phyloP scores from a whole-genome alignment of 2,329 filamentous ascomycete genomes.

The Ustulina deusta region DNA sequence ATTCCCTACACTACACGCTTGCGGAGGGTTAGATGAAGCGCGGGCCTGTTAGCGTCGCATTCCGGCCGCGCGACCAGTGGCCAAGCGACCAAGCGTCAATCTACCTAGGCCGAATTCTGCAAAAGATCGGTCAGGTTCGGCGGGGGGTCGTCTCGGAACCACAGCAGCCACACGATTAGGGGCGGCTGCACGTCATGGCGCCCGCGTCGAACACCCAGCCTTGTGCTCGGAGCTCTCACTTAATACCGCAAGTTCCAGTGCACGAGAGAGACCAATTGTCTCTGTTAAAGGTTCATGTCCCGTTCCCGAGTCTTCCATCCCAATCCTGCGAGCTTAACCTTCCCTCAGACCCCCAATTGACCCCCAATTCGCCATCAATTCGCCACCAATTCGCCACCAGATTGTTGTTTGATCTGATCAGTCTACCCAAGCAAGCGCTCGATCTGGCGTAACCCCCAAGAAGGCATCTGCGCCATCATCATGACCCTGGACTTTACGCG shows the following conservation, averaged over 20 bases:
- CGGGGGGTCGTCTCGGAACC: slow-evolving; percentile 23
- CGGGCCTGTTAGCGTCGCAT: slow-evolving; percentile 12
- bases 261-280: not conserved
- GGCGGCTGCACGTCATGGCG: slow-evolving; percentile 27
- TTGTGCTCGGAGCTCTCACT: not conserved
- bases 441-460: not conserved
- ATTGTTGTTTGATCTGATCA: not conserved
- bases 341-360: not conserved
- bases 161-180: slow-evolving; percentile 16
- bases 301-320: not conserved
- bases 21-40: not conserved
- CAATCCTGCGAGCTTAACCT: not conserved
- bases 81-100: slow-evolving; percentile 18
- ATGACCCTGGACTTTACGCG: slow-evolving; percentile 42
- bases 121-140: slow-evolving; percentile 25
- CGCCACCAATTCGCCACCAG: too few relatives aligned
- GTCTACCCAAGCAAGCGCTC: not conserved
- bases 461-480: not conserved
- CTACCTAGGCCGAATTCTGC: slow-evolving; percentile 23
- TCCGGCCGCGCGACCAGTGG: slow-evolving; percentile 8
- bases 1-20: too few relatives aligned
- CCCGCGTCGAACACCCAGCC: slow-evolving; percentile 24
- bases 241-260: slow-evolving; percentile 13
- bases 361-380: too few relatives aligned
- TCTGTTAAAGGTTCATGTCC: slow-evolving; percentile 5